Evolutionary conservation across 2,329 filamentous ascomycete species (phyloP).

Genomic region (Chaetomium sp.): DNA sequence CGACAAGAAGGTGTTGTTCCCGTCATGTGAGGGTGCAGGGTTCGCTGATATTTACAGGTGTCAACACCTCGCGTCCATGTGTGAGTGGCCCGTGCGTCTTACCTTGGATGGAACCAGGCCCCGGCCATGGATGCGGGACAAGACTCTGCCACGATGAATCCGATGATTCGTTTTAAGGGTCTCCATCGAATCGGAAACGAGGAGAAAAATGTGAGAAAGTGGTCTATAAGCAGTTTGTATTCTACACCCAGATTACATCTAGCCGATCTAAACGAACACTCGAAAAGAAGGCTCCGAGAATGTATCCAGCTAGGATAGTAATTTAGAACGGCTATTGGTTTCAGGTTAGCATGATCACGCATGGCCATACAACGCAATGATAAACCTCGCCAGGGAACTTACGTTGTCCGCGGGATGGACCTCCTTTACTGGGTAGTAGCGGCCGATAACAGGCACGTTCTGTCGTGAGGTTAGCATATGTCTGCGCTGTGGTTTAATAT

Average conservation of each 20-base stretch:
- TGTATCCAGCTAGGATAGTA: not conserved
- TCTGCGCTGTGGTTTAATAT: rapidly evolving
- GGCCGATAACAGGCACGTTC: conserved; percentile 50
- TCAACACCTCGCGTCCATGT: not conserved
- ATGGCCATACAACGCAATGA: no score
- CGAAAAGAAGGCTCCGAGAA: conserved; percentile 6
- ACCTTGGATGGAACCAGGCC: not conserved
- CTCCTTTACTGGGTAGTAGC: conserved; percentile 44
- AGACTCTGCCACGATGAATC: no score
- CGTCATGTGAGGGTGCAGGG: not conserved
- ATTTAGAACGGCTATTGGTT: conserved; percentile 23
- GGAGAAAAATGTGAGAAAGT: not conserved
- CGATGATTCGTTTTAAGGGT: no score
- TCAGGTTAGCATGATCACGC: not conserved
- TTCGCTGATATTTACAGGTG: not conserved
- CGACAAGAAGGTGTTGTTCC: not conserved
- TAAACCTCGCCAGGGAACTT: conserved; percentile 27
- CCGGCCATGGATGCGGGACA: not conserved
- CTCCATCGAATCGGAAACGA: not conserved
- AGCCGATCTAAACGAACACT: not conserved
- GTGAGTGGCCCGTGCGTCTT: not conserved
- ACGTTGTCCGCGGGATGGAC: conserved; percentile 58
- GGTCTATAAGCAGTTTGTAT: conserved; percentile 18
- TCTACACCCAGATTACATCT: conserved; percentile 15
- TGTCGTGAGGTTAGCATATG: conserved; percentile 28